Percentiles rank a stretch among this genome's conserved stretches.
These are phyloP conservation scores for Fusarium metavorans DNA, from an alignment of 2,329 filamentous ascomycete genomes.

Conservation along the genomic window DNA sequence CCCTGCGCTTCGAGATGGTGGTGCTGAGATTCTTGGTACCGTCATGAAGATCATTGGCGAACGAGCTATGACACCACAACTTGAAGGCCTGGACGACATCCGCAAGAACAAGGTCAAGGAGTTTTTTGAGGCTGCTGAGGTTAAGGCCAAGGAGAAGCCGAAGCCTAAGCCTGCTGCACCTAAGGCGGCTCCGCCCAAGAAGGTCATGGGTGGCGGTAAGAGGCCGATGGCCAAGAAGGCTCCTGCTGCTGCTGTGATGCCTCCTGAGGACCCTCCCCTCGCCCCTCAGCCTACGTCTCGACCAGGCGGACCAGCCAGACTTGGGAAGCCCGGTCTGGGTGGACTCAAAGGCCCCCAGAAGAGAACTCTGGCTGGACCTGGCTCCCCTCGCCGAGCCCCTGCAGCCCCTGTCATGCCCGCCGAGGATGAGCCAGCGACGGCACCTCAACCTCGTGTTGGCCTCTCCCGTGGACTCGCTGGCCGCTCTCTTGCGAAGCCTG, in stretches of 20 bases:
- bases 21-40: constrained; percentile 91
- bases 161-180: constrained; percentile 77
- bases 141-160: constrained; percentile 74
- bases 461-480: constrained; percentile 85
- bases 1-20: constrained; percentile 86
- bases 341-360: constrained; percentile 72
- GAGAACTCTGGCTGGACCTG: constrained; percentile 62
- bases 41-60: constrained; percentile 99
- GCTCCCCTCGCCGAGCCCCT: constrained; percentile 67
- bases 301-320: constrained; percentile 59
- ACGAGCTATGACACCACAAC: constrained; percentile 90
- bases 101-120: constrained; percentile 96
- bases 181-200: constrained; percentile 64
- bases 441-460: constrained; percentile 71
- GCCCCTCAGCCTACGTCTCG: constrained; percentile 70
- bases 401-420: constrained; percentile 60
- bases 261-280: constrained; percentile 64
- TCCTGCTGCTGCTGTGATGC: constrained; percentile 51
- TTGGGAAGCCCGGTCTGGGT: constrained; percentile 66
- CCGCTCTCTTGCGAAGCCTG: constrained; percentile 84
- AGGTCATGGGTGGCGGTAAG: constrained; percentile 58
- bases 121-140: constrained; percentile 75
- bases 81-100: constrained; percentile 95
- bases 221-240: constrained; percentile 60
- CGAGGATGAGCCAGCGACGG: constrained; percentile 71